Percentiles rank a stretch among this genome's conserved stretches.
Conservation (phyloP, 495 filamentous ascomycete genomes). For the Clohesyomyces aquaticus region DNA sequence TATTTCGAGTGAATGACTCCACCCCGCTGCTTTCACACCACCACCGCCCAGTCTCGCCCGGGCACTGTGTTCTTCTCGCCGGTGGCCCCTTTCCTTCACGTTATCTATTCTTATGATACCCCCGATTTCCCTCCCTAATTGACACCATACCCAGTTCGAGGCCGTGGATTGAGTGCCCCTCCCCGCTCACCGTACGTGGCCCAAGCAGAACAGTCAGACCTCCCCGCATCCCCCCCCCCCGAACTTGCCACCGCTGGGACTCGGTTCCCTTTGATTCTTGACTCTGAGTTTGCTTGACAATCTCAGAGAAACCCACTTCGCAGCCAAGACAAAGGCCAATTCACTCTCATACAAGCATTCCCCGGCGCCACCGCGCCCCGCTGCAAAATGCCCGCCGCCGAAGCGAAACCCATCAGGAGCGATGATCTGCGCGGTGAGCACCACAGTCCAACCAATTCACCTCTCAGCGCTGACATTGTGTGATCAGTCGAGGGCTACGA, state of each 20-base stretch:
- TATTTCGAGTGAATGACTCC: background rate
- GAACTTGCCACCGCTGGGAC: no score
- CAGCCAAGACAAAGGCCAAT: no score
- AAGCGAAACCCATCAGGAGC: slow-evolving; percentile 34
- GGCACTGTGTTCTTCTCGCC: background rate
- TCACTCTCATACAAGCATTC: background rate
- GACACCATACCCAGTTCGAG: background rate
- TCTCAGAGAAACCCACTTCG: no score
- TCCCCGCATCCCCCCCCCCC: no score
- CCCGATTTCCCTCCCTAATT: background rate
- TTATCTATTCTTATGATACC: background rate
- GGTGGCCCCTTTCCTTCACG: no score
- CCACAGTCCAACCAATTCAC: background rate
- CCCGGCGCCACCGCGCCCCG: background rate
- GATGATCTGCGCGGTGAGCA: slow-evolving; percentile 50
- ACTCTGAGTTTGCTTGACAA: no score
- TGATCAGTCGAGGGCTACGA: slow-evolving; percentile 87
- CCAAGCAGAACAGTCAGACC: background rate
- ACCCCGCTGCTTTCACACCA: background rate
- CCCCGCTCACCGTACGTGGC: background rate
- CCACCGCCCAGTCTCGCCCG: background rate
- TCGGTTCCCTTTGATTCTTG: no score
- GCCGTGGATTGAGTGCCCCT: background rate
- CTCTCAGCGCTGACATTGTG: background rate
- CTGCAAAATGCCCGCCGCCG: slow-evolving; percentile 21